phyloP scores from a whole-genome alignment of 257 asterid species.

The Penstemon davidsonii region DNA sequence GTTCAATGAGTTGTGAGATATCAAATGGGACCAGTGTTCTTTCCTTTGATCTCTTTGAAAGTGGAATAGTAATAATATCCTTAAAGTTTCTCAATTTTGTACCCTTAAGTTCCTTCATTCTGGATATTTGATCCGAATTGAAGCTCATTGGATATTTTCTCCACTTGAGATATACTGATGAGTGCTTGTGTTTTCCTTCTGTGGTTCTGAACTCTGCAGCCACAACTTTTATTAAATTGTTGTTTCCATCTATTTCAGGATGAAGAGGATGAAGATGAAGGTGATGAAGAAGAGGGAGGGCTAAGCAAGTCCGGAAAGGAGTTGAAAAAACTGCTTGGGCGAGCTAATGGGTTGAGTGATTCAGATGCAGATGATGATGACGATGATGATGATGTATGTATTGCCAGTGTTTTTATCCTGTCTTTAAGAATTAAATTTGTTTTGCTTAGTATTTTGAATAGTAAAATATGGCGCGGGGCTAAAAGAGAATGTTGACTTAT shows the following conservation, averaged over 20 bases:
- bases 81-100: not conserved
- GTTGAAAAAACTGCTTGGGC: conserved; percentile 90
- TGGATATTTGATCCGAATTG: not conserved
- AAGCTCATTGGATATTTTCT: not conserved
- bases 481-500: not conserved
- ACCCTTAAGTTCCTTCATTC: not conserved
- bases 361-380: conserved; percentile 88
- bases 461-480: not conserved
- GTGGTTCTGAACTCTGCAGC: conserved; percentile 20
- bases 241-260: conserved; percentile 49
- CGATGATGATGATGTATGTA: conserved; percentile 82
- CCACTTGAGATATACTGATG: not conserved
- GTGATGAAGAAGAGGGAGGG: conserved; percentile 80
- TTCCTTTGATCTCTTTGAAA: conserved; percentile 5
- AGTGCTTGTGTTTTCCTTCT: conserved; percentile 10
- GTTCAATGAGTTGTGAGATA: conserved; percentile 1
- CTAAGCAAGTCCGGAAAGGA: conserved; percentile 98
- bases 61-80: not conserved
- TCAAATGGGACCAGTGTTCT: not conserved
- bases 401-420: conserved; percentile 18
- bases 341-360: conserved; percentile 80
- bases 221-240: not conserved
- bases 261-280: conserved; percentile 91
- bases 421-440: conserved; percentile 8
- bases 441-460: conserved; percentile 14